Conservation (phyloP, 352 stramenopile species). For the Phytopythium mirpurense region DNA sequence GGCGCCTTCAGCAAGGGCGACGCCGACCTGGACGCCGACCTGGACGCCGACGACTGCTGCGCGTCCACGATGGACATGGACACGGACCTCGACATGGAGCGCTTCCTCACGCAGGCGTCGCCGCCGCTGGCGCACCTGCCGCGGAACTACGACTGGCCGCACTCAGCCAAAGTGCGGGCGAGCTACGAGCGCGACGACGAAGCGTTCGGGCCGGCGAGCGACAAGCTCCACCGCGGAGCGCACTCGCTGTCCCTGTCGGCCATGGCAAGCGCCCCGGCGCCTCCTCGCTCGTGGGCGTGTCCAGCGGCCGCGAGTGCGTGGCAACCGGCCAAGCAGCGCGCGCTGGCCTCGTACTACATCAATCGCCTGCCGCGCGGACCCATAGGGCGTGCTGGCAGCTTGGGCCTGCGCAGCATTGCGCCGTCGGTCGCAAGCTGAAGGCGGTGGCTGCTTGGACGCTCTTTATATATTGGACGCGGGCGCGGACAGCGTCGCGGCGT, state of each 20-base stretch:
- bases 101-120: constrained; percentile 7
- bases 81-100: constrained; percentile 9
- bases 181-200: not conserved
- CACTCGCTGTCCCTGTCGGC: constrained; percentile 1
- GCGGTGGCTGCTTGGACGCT: not conserved
- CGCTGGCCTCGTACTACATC: constrained; percentile 8
- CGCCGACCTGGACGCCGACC: not conserved
- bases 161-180: not conserved
- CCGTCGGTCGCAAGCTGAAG: constrained; percentile 4
- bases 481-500: not conserved
- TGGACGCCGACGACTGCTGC: constrained; percentile 4
- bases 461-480: constrained; percentile 3
- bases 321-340: constrained; percentile 7
- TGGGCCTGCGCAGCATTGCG: not conserved
- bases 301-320: not conserved
- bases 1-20: no score
- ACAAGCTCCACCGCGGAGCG: not conserved
- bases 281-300: not conserved
- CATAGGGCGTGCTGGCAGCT: not conserved
- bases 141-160: not conserved
- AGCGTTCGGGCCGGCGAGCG: not conserved
- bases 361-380: not conserved
- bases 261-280: not conserved
- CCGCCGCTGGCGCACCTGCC: not conserved
- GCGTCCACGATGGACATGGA: constrained; percentile 10